Evolutionary conservation across 306 rosid species (phyloP).

Genomic region (Malus orientalis): DNA sequence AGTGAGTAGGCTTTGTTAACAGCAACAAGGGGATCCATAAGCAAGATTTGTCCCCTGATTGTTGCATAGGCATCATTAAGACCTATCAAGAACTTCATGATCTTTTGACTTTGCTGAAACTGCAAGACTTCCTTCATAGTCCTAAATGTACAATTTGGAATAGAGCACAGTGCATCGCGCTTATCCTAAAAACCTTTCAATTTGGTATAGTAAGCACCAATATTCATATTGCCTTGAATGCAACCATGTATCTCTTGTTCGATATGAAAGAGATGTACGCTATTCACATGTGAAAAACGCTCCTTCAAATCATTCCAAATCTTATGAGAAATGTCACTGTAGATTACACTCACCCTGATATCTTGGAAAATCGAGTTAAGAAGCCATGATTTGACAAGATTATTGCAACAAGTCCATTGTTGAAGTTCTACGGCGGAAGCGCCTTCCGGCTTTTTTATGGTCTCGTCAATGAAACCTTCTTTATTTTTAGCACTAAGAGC

Average conservation of each 20-base stretch:
- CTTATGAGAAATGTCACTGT: too few relatives aligned
- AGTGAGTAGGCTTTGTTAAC: neutral
- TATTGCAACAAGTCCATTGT: too few relatives aligned
- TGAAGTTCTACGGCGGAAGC: too few relatives aligned
- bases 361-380: too few relatives aligned
- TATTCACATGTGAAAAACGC: neutral
- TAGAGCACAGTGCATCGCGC: neutral
- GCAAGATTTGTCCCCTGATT: neutral
- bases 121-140: neutral
- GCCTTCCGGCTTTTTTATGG: too few relatives aligned
- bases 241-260: neutral
- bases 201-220: neutral
- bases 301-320: too few relatives aligned
- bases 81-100: neutral
- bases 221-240: neutral
- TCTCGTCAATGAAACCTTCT: too few relatives aligned
- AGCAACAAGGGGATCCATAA: neutral
- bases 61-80: neutral
- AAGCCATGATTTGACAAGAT: too few relatives aligned
- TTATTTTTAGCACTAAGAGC: too few relatives aligned
- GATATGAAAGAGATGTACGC: neutral
- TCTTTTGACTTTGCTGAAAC: neutral
- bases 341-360: too few relatives aligned
- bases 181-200: neutral
- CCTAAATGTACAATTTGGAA: neutral